These are phyloP conservation scores for Geoglossum cookeanum DNA, from an alignment of 2,329 filamentous ascomycete species.

Conservation along the genomic window DNA sequence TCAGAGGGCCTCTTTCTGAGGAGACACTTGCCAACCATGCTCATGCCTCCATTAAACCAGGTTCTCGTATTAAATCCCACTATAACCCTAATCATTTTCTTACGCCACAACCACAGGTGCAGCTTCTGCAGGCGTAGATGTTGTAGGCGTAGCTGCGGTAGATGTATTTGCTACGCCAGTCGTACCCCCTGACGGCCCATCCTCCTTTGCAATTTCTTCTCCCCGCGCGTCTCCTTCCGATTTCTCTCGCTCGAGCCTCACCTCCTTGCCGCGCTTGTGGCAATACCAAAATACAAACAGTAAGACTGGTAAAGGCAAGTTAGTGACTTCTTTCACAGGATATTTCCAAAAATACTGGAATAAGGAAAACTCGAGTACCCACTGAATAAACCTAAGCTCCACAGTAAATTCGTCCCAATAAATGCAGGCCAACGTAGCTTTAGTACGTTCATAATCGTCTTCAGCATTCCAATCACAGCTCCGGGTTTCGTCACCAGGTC, in stretches of 20 bases:
- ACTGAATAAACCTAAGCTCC: conserved; percentile 79
- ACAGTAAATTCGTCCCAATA: conserved; percentile 76
- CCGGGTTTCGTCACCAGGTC: conserved; percentile 71
- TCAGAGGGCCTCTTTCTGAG: no score
- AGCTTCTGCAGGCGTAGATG: not conserved
- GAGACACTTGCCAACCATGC: no score
- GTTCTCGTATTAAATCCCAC: no score
- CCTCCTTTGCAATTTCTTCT: not conserved
- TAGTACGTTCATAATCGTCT: conserved; percentile 77
- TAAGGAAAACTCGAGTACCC: conserved; percentile 23
- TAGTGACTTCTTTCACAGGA: not conserved
- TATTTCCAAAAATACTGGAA: no score
- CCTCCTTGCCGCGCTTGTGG: conserved; percentile 82
- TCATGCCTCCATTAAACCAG: no score
- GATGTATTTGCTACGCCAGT: not conserved
- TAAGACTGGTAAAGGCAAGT: conserved; percentile 38
- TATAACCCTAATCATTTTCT: not conserved
- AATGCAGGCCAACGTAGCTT: conserved; percentile 79
- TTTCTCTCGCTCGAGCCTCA: conserved; percentile 46
- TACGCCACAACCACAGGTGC: not conserved
- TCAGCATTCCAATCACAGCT: conserved; percentile 66
- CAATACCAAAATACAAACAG: conserved; percentile 97
- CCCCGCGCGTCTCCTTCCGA: not conserved
- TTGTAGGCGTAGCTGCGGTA: not conserved
- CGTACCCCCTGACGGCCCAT: not conserved